Conservation (phyloP, 2,329 filamentous ascomycete species). For the Emergomyces pasteurianus region DNA sequence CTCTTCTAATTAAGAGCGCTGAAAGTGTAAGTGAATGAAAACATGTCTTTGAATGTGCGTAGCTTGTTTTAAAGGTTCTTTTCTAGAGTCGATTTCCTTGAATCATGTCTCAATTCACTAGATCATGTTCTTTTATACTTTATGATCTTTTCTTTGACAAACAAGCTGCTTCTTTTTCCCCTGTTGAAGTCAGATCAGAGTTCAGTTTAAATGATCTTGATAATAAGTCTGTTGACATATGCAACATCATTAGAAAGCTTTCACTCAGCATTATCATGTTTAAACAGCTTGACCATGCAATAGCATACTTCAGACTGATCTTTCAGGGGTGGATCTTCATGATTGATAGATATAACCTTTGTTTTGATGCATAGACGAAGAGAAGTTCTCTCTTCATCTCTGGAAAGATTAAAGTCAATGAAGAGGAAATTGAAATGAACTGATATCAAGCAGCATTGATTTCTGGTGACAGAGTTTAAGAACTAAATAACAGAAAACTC, state of each 20-base stretch:
- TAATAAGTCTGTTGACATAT: conserved; percentile 91
- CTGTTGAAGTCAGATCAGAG: conserved; percentile 67
- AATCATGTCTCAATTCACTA: conserved; percentile 57
- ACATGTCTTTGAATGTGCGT: conserved; percentile 34
- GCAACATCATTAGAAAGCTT: conserved; percentile 91
- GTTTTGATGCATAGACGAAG: conserved; percentile 90
- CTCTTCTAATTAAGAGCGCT: conserved; percentile 33
- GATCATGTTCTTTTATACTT: conserved; percentile 96
- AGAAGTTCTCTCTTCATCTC: conserved; percentile 94
- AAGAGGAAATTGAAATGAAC: conserved; percentile 98
- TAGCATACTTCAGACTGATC: conserved; percentile 51
- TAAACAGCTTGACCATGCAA: conserved; percentile 94
- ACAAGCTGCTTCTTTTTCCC: conserved; percentile 46
- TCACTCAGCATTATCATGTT: conserved; percentile 88
- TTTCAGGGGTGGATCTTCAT: conserved; percentile 6
- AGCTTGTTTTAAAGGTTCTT: conserved; percentile 36
- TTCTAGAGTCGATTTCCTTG: conserved; percentile 29
- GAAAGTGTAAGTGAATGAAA: conserved; percentile 31
- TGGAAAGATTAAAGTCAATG: conserved; percentile 97
- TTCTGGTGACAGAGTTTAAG: conserved; percentile 50
- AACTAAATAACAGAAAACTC: conserved; percentile 90
- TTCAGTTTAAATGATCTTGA: conserved; percentile 90
- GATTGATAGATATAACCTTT: conserved; percentile 35
- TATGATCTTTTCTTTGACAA: conserved; percentile 46
- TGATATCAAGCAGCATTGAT: conserved; percentile 68